Evolutionary conservation across 1,139 yeast species (phyloP).

Genomic region (Scheffersomyces cryptocercus): DNA sequence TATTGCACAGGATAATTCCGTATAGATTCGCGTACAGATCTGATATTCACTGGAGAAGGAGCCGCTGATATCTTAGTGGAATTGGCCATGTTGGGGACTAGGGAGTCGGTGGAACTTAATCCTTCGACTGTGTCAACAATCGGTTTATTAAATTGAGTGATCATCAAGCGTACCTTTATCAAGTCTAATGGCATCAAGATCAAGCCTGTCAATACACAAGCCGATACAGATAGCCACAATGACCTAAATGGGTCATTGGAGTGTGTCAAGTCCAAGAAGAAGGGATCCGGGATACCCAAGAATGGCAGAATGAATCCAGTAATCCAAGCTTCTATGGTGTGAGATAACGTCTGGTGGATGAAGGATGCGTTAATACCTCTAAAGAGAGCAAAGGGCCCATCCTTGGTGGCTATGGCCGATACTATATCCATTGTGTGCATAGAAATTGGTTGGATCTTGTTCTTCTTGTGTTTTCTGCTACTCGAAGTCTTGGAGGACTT

Average conservation of each 20-base stretch:
- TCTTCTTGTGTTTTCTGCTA: conserved; percentile 4
- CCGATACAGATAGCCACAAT: conserved; percentile 64
- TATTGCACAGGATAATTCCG: conserved; percentile 40
- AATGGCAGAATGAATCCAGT: conserved; percentile 84
- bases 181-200: conserved; percentile 79
- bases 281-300: conserved; percentile 87
- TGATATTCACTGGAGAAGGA: conserved; percentile 16
- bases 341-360: conserved; percentile 70
- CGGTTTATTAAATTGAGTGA: conserved; percentile 50
- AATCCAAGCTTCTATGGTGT: conserved; percentile 87
- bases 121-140: not conserved
- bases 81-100: not conserved
- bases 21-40: conserved; percentile 42
- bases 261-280: conserved; percentile 78
- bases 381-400: conserved; percentile 84
- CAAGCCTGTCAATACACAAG: conserved; percentile 75
- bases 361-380: conserved; percentile 87
- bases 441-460: conserved; percentile 58
- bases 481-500: conserved; percentile 2
- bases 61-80: not conserved
- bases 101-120: not conserved
- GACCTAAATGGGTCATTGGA: conserved; percentile 76
- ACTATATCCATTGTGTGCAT: conserved; percentile 72
- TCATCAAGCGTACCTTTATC: conserved; percentile 73
- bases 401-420: conserved; percentile 66